Evolutionary conservation across 2,329 filamentous ascomycete species (phyloP).

Genomic region (Hypocreales sp.): DNA sequence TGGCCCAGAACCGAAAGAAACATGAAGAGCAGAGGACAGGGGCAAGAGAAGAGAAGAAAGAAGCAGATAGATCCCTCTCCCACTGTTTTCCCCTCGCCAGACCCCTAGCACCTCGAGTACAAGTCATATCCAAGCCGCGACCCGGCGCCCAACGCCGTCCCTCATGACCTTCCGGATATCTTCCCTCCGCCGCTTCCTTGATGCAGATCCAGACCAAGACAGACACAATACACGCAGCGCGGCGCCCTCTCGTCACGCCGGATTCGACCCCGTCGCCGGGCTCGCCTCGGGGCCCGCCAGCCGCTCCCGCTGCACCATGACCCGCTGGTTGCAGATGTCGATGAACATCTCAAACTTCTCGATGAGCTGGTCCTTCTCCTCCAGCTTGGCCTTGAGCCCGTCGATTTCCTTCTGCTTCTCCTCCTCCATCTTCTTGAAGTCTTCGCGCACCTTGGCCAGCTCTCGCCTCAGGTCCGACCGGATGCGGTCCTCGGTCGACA

Average conservation of each 20-base stretch:
- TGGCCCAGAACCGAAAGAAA: too few relatives aligned
- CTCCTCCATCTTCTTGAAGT: constrained; percentile 37
- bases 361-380: constrained; percentile 47
- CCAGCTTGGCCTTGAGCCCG: constrained; percentile 40
- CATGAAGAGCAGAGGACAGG: too few relatives aligned
- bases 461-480: constrained; percentile 45
- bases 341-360: constrained; percentile 54
- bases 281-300: constrained; percentile 19
- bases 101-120: too few relatives aligned
- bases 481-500: constrained; percentile 48
- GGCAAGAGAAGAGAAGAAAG: too few relatives aligned
- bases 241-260: too few relatives aligned
- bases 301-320: constrained; percentile 46
- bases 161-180: too few relatives aligned
- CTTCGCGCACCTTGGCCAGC: constrained; percentile 40
- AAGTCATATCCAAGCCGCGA: too few relatives aligned
- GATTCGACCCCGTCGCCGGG: constrained; percentile 10
- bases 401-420: constrained; percentile 43
- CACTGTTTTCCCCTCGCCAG: too few relatives aligned
- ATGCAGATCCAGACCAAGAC: too few relatives aligned
- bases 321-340: constrained; percentile 51
- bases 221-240: too few relatives aligned
- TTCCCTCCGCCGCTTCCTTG: too few relatives aligned
- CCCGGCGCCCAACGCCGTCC: not conserved
- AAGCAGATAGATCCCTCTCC: too few relatives aligned